Percentiles rank a stretch among this genome's conserved stretches.
These are phyloP conservation scores for Viola pubescens DNA, from an alignment of 441 rosid species.

Conservation along the genomic window DNA sequence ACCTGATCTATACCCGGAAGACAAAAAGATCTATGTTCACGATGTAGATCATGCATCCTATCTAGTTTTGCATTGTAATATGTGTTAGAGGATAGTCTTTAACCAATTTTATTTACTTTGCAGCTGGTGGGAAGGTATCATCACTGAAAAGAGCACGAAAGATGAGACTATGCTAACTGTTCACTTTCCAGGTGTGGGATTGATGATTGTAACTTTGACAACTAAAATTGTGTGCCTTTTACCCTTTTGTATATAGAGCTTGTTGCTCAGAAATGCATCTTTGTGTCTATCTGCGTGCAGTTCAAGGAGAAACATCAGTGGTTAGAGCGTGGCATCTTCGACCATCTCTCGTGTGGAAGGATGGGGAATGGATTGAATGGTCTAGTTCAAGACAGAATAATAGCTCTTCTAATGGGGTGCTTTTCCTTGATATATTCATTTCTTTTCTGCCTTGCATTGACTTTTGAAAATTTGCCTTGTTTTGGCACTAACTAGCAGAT, in stretches of 20 bases:
- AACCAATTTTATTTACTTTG: constrained; percentile 16
- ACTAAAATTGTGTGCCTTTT: not conserved
- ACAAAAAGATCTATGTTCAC: not conserved
- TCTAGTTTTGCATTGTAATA: not conserved
- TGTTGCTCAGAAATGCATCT: constrained; percentile 8
- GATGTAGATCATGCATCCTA: constrained; percentile 1
- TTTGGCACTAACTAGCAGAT: constrained; percentile 17
- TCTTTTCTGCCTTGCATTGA: constrained; percentile 6
- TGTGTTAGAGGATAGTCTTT: not conserved
- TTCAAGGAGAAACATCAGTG: constrained; percentile 50
- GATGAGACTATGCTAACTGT: constrained; percentile 62
- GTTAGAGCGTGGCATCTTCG: constrained; percentile 80
- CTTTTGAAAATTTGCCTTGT: constrained; percentile 12
- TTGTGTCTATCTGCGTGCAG: constrained; percentile 35
- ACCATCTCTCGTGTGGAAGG: constrained; percentile 79
- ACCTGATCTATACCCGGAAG: too few species aligned
- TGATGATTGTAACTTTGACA: constrained; percentile 4
- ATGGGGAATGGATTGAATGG: constrained; percentile 85
- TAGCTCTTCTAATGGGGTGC: constrained; percentile 45
- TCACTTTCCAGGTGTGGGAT: constrained; percentile 65
- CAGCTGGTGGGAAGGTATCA: constrained; percentile 94
- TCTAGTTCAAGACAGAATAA: constrained; percentile 38
- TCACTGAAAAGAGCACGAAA: constrained; percentile 72
- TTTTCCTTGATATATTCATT: constrained; percentile 10
- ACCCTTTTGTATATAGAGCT: constrained; percentile 3